Evolutionary conservation across 257 asterid genomes (phyloP).

Genomic region (Solanum sitiens): DNA sequence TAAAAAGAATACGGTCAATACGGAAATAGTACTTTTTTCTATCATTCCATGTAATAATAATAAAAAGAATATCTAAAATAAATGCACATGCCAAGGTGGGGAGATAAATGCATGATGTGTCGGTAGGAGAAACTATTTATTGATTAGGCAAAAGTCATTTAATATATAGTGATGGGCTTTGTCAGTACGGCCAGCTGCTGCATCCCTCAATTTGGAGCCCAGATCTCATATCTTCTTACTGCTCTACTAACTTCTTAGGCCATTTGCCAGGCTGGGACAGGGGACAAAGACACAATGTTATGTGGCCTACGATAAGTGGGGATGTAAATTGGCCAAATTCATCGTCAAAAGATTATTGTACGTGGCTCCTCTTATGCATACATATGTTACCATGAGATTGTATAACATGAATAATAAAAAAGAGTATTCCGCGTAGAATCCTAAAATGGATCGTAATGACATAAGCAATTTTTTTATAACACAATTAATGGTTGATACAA

Average conservation of each 20-base stretch:
- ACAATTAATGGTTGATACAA: neutral
- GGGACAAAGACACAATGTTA: neutral
- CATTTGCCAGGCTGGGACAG: constrained; percentile 14
- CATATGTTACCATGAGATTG: neutral
- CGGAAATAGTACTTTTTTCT: constrained; percentile 17
- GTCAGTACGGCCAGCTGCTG: constrained; percentile 11
- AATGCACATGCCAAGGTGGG: constrained; percentile 22
- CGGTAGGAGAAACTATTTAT: constrained; percentile 18
- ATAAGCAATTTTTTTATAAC: no score
- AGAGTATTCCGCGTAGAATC: rapidly evolving
- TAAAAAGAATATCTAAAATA: constrained; percentile 8
- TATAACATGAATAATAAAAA: neutral
- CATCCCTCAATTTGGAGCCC: constrained; percentile 8
- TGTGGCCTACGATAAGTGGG: neutral
- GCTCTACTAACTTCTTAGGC: neutral
- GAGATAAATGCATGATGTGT: constrained; percentile 17
- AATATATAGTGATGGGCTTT: constrained; percentile 13
- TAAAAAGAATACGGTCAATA: constrained; percentile 28
- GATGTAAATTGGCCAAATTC: neutral
- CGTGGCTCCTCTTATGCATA: neutral
- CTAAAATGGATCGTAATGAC: neutral
- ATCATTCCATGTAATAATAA: neutral
- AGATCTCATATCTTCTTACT: constrained; percentile 2
- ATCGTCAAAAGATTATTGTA: neutral
- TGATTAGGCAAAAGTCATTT: constrained; percentile 3